A percentile compares a stretch with the other conserved stretches of the same genome.
Evolutionary conservation across 129 eudicot species (phyloP).

Genomic region (Glebionis coronaria): DNA sequence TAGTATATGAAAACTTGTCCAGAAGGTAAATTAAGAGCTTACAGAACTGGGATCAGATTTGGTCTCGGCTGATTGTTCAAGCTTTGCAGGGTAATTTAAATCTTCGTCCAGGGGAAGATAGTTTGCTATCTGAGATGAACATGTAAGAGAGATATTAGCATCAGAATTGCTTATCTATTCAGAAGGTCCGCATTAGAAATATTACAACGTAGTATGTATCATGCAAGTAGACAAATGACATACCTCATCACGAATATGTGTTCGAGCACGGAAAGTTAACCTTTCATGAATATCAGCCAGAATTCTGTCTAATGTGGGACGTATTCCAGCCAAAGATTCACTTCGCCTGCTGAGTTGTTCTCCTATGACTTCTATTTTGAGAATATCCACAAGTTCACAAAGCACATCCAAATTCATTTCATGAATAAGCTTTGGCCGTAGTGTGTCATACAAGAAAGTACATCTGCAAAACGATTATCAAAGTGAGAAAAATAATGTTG

Average conservation of each 20-base stretch:
- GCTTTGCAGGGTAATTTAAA: constrained; percentile 81
- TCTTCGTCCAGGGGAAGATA: constrained; percentile 86
- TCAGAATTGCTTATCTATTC: constrained; percentile 8
- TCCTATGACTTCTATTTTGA: constrained; percentile 88
- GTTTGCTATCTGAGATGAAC: constrained; percentile 74
- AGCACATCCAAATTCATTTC: constrained; percentile 88
- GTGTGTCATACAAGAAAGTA: constrained; percentile 80
- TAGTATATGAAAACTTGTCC: constrained; percentile 6
- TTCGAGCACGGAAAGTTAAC: constrained; percentile 95
- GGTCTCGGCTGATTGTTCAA: constrained; percentile 69
- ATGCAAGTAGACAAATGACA: constrained; percentile 11
- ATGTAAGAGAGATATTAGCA: constrained; percentile 19
- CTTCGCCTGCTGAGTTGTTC: constrained; percentile 81
- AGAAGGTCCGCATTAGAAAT: constrained; percentile 13
- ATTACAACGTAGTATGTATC: not conserved
- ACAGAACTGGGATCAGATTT: constrained; percentile 58
- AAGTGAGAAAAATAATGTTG: not conserved
- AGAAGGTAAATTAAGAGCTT: constrained; percentile 30
- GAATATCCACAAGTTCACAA: constrained; percentile 98
- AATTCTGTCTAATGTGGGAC: constrained; percentile 88
- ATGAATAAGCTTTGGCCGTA: constrained; percentile 89
- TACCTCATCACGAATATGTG: constrained; percentile 97
- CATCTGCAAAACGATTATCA: constrained; percentile 56
- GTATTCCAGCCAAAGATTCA: constrained; percentile 88
- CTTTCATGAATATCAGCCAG: constrained; percentile 98